phyloP scores from a whole-genome alignment of 768 basidiomycete genomes.

The Leucosporidium creatinivorum region DNA sequence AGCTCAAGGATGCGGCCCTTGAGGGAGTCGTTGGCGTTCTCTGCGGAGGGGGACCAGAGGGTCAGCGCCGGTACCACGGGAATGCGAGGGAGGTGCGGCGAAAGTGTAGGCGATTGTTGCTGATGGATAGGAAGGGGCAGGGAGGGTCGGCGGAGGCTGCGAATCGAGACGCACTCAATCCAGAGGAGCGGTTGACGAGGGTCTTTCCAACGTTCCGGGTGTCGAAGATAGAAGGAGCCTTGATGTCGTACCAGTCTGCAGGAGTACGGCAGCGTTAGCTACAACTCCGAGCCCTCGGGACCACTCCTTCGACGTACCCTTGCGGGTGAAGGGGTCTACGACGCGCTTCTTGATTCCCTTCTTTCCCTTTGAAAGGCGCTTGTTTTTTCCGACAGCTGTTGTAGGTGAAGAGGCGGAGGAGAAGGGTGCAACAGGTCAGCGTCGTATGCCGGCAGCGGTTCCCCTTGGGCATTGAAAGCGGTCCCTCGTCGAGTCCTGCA shows the following conservation, averaged over 20 bases:
- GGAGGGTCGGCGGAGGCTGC: not conserved
- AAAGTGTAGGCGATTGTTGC: not conserved
- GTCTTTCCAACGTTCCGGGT: slow-evolving; percentile 96
- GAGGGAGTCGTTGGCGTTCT: slow-evolving; percentile 96
- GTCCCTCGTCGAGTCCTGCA: too few relatives aligned
- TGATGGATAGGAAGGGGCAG: not conserved
- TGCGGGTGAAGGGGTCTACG: slow-evolving; percentile 98
- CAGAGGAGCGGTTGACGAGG: slow-evolving; percentile 93
- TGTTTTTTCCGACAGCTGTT: slow-evolving; percentile 64
- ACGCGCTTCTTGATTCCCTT: slow-evolving; percentile 99
- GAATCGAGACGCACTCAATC: slow-evolving; percentile 68
- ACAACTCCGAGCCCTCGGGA: not conserved
- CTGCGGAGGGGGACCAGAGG: slow-evolving; percentile 46
- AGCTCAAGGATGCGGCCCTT: slow-evolving; percentile 95
- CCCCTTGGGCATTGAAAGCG: too few relatives aligned
- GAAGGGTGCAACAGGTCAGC: not conserved
- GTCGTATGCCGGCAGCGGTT: too few relatives aligned
- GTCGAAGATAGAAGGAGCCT: slow-evolving; percentile 97
- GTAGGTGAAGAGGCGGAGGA: not conserved
- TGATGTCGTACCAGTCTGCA: slow-evolving; percentile 97
- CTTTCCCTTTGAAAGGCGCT: slow-evolving; percentile 95
- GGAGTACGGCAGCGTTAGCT: slow-evolving; percentile 1
- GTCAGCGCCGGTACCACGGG: not conserved
- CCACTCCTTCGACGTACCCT: slow-evolving; percentile 55
- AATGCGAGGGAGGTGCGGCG: not conserved